Conservation (phyloP, 768 basidiomycete genomes). For the Pholiota molesta region DNA sequence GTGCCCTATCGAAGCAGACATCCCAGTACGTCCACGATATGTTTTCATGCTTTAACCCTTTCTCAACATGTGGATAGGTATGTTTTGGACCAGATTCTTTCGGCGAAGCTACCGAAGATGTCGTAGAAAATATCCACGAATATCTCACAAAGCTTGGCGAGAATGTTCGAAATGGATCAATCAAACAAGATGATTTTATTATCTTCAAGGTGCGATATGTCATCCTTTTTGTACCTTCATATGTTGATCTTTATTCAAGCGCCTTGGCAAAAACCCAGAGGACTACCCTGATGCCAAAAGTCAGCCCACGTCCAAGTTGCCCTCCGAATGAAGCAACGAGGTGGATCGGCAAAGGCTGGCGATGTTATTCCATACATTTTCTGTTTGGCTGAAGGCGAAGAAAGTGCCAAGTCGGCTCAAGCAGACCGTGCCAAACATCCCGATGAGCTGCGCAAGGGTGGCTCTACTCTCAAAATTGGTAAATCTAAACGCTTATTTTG, state of each 20-base stretch:
- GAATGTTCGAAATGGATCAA: constrained; percentile 74
- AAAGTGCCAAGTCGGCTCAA: constrained; percentile 71
- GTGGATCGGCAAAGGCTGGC: constrained; percentile 78
- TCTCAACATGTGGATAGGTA: constrained; percentile 53
- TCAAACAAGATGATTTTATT: constrained; percentile 92
- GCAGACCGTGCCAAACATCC: constrained; percentile 94
- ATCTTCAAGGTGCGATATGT: constrained; percentile 78
- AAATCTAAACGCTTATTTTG: constrained; percentile 19
- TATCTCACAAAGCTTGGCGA: constrained; percentile 79
- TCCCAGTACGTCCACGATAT: constrained; percentile 62
- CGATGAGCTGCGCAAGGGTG: constrained; percentile 81
- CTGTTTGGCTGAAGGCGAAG: constrained; percentile 76
- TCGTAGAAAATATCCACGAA: constrained; percentile 91
- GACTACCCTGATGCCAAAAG: constrained; percentile 96
- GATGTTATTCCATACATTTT: constrained; percentile 98
- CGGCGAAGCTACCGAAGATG: constrained; percentile 86
- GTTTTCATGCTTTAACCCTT: not conserved
- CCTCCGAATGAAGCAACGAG: constrained; percentile 83
- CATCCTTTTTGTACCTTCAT: not conserved
- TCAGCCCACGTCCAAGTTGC: constrained; percentile 97
- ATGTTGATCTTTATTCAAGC: constrained; percentile 46
- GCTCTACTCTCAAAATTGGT: constrained; percentile 76
- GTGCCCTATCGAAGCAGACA: constrained; percentile 85
- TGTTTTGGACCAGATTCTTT: constrained; percentile 87
- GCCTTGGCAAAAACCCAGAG: constrained; percentile 94